Evolutionary conservation across 176 grass and related monocot species (phyloP).

Genomic region (Paspalum vaginatum): DNA sequence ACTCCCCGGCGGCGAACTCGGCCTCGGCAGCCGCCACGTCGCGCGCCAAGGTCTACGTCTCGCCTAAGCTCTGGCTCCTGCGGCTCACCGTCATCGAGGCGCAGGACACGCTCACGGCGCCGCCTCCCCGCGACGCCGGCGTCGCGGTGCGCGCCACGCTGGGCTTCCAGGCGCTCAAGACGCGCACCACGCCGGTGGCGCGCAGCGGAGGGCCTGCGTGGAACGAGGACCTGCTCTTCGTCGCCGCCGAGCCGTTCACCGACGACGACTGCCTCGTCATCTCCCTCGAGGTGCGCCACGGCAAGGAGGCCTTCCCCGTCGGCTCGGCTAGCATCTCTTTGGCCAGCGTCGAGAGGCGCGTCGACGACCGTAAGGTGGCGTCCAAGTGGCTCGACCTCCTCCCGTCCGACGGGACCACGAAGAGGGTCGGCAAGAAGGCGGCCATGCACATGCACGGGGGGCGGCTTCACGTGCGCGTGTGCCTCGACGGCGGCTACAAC

Average conservation of each 20-base stretch:
- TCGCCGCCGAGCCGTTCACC: constrained; percentile 73
- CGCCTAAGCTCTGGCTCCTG: constrained; percentile 89
- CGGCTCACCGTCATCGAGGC: constrained; percentile 82
- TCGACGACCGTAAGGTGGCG: constrained; percentile 85
- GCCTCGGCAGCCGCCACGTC: constrained; percentile 37
- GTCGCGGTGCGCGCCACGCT: constrained; percentile 59
- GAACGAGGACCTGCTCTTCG: constrained; percentile 94
- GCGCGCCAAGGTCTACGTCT: constrained; percentile 80
- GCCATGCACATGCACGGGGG: constrained; percentile 48
- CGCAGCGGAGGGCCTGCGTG: constrained; percentile 72
- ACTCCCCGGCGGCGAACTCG: constrained; percentile 45
- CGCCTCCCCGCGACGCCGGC: constrained; percentile 61
- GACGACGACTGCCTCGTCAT: constrained; percentile 70
- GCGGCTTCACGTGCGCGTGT: constrained; percentile 75
- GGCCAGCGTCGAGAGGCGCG: constrained; percentile 67
- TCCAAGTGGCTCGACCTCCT: constrained; percentile 84
- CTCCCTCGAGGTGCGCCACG: constrained; percentile 76
- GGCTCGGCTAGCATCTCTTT: constrained; percentile 66
- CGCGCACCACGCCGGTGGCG: constrained; percentile 43
- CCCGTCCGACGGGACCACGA: constrained; percentile 54
- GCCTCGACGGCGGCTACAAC: constrained; percentile 93
- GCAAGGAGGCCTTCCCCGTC: constrained; percentile 62
- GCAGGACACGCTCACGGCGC: constrained; percentile 67
- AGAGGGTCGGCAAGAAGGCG: constrained; percentile 36
- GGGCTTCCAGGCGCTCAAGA: constrained; percentile 70